Base-by-base conservation (phyloP, 352 stramenopile genomes). In the Pythium angustatum region DNA sequence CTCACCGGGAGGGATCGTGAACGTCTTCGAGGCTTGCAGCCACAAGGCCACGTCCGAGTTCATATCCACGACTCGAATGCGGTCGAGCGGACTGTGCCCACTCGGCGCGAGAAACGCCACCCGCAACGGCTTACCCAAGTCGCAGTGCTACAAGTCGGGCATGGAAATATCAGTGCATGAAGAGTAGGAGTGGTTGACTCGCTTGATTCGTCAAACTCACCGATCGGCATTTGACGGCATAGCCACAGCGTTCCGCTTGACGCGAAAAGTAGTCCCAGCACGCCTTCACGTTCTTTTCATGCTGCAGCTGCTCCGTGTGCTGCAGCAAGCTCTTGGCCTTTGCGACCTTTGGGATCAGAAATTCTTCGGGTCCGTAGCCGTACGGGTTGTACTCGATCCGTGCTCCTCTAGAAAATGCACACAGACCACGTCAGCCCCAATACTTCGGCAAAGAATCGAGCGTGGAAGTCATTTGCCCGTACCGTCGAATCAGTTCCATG, bases 11-110 rank as follows among this genome's bases (percentile, higher is more conserved):
- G 83, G 87, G 21, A 93, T 91, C 50, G 64, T 80, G 55, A 96
- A 93, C 15, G 70, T 94, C 63, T 93, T 93, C 1, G 85, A 93
- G 12, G 87, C 83, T 75, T 96, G 87, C n/a, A 91, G 69, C 85
- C 85, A 96, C 7, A 93, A 64, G 19, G 87, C 67, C 17, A 90
- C 75, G 24, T 91, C 77, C 59, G 85, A 85, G 38, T 94, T 91
- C 76, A 94, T 83, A 66, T 96, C 83, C n/a, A 96, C 80, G 19
- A 96, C 77, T 27, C 87, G 87, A 48, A 96, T 88, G 17, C 87
- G 84, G 61, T 96, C 87, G 21, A 93, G 60, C 5, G 72, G 31
- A 38, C 87, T 96, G 68, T 96, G 87, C 14, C 73, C 73, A 45
- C 58, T 44, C 45, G 83, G 87, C 7, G 87, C 87, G 58, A 87